Base-by-base conservation (phyloP, 345 rosid genomes). In the Aquilaria malaccensis region DNA sequence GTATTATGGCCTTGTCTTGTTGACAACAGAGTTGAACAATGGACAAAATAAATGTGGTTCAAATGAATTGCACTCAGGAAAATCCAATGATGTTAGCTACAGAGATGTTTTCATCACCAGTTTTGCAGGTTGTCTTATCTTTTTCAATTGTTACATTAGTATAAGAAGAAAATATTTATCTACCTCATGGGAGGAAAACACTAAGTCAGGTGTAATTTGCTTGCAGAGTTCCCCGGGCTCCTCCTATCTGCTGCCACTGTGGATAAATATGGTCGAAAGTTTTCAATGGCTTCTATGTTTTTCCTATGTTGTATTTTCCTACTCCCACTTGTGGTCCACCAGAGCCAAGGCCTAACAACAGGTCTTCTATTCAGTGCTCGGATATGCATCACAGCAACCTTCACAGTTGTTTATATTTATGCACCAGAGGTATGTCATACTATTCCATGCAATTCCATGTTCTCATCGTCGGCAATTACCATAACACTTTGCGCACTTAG, bases 171-270 rank as follows among this genome's bases (percentile, higher is more conserved):
- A 4, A 15, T 60, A 22, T 46, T 45, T 56, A 55, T 50, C 11
- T 33, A 33, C 43, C 30, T 51, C 6, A 14, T 30, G 6, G 30
- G 31, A 22, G 41, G 67, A 45, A 46, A 61, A 58, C 31, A 46
- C 11, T 73, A 52, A 61, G 60, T 45, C 32, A 55, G 50, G 52
- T 67, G 74, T 63, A 3, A 48, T 67, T 61, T 70, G 52, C 33
- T 68, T 67, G 45, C 49, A 94, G 97, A 94, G 85, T 64, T 85
- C 57, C 99, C 99, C 46, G 99, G 97, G 66, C 84, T 94, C 50
- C 73, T 94, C 32, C 70, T 90, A 66, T 67, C 97, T 56, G 97
- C 95, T 48, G 77, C 81, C 32, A 79, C 69, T 37, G 90, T 94
- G 29, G 99, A 94, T 70, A 88, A 76, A 72, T 65, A 81, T 6